phyloP scores from a whole-genome alignment of 805 yeast species.

The Saturnispora sanitii region DNA sequence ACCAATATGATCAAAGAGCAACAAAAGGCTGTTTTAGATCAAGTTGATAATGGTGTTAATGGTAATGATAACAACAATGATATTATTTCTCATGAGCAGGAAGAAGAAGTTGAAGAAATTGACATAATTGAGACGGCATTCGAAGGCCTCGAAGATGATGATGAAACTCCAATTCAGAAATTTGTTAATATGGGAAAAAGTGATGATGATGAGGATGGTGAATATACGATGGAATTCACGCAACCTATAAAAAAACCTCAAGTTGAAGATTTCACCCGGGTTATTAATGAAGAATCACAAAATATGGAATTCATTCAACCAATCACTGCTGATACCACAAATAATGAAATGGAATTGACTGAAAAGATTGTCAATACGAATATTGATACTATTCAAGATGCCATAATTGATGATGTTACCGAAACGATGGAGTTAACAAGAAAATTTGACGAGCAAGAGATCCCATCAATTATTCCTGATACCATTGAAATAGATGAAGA shows the following conservation, averaged over 20 bases:
- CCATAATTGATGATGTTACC: not conserved
- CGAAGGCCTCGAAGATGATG: constrained; percentile 7
- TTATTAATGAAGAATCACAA: not conserved
- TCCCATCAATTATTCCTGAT: not conserved
- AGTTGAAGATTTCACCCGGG: too few relatives aligned
- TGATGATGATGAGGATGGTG: constrained; percentile 5
- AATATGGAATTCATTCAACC: constrained; percentile 16
- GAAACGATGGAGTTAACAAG: constrained; percentile 8
- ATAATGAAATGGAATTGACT: constrained; percentile 1
- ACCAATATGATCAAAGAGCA: constrained; percentile 18
- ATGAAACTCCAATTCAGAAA: constrained; percentile 3
- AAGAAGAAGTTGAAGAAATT: not conserved
- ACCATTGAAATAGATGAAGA: not conserved
- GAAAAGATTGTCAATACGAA: not conserved
- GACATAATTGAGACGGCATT: constrained; percentile 10
- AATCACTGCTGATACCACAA: not conserved
- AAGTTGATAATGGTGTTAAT: constrained; percentile 1
- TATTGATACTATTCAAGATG: not conserved
- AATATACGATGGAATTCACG: constrained; percentile 16
- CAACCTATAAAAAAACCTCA: constrained; percentile 7
- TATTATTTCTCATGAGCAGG: not conserved
- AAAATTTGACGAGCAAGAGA: too few relatives aligned
- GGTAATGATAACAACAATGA: not conserved
- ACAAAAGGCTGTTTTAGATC: constrained; percentile 8
- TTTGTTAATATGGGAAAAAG: not conserved